Evolutionary conservation across 352 stramenopile genomes (phyloP).

Genomic region (Phytophthora cactorum): DNA sequence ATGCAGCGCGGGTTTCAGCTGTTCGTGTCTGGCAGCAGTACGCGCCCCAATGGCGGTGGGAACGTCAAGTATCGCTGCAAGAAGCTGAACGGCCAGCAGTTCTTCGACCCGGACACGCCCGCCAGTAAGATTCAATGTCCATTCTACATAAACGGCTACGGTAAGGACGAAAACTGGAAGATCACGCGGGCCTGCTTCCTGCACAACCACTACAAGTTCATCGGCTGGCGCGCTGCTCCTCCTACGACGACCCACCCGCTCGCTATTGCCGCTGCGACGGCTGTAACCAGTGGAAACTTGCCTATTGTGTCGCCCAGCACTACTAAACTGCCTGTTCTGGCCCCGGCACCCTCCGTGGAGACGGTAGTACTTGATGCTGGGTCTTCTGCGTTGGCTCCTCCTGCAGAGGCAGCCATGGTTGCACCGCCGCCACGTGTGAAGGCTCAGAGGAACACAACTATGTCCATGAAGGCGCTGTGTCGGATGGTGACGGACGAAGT

Average conservation of each 20-base stretch:
- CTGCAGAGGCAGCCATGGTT: slow-evolving; percentile 9
- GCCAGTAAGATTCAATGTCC: slow-evolving; percentile 63
- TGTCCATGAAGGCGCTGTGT: slow-evolving; percentile 80
- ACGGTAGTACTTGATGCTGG: neutral
- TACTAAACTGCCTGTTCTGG: neutral
- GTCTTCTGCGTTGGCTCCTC: neutral
- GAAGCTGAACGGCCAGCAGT: slow-evolving; percentile 82
- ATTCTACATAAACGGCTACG: slow-evolving; percentile 87
- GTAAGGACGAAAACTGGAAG: slow-evolving; percentile 70
- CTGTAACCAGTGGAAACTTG: slow-evolving; percentile 6
- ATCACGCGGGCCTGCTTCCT: slow-evolving; percentile 77
- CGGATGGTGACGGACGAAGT: slow-evolving; percentile 78
- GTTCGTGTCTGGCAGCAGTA: slow-evolving; percentile 71
- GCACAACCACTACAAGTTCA: slow-evolving; percentile 90
- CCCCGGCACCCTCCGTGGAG: neutral
- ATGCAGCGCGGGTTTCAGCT: slow-evolving; percentile 80
- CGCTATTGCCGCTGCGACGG: slow-evolving; percentile 9
- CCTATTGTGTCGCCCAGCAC: neutral
- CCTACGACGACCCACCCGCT: neutral
- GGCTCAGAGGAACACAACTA: slow-evolving; percentile 77
- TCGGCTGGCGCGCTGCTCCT: slow-evolving; percentile 52
- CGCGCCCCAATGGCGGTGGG: slow-evolving; percentile 64
- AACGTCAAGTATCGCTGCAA: slow-evolving; percentile 89
- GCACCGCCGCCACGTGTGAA: slow-evolving; percentile 14
- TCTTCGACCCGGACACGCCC: slow-evolving; percentile 65